phyloP scores from a whole-genome alignment of 257 asterid species.

The Salvia hispanica region DNA sequence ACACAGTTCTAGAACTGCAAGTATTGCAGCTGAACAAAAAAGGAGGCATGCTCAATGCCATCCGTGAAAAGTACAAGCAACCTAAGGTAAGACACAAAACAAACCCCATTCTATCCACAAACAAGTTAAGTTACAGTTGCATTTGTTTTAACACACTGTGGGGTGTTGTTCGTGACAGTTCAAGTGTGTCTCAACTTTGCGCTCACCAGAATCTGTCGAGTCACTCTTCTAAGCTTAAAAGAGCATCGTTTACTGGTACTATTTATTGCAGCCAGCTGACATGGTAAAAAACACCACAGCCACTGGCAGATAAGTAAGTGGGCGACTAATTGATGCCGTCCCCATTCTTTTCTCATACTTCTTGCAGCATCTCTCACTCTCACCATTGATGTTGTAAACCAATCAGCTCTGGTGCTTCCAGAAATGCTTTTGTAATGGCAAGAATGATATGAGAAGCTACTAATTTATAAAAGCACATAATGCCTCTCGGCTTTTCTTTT shows the following conservation, averaged over 20 bases:
- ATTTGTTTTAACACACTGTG: neutral
- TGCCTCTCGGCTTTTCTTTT: neutral
- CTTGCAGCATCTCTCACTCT: slow-evolving; percentile 32
- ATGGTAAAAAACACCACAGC: too few species aligned
- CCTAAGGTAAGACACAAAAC: slow-evolving; percentile 55
- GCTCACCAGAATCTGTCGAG: slow-evolving; percentile 48
- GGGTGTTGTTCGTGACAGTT: slow-evolving; percentile 53
- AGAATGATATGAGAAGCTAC: slow-evolving; percentile 40
- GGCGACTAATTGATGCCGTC: slow-evolving; percentile 28
- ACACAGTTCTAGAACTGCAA: slow-evolving; percentile 61
- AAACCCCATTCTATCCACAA: too few species aligned
- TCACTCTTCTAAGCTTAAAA: slow-evolving; percentile 54
- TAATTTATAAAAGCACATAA: slow-evolving; percentile 40
- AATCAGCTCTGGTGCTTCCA: slow-evolving; percentile 41
- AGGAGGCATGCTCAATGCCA: slow-evolving; percentile 52
- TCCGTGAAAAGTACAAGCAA: slow-evolving; percentile 85
- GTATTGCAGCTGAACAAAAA: slow-evolving; percentile 64
- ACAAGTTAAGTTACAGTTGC: too few species aligned
- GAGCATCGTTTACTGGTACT: slow-evolving; percentile 26
- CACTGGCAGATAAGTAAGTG: slow-evolving; percentile 30
- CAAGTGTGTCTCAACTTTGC: slow-evolving; percentile 71
- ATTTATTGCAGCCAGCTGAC: slow-evolving; percentile 25
- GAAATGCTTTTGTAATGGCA: slow-evolving; percentile 42
- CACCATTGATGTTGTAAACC: slow-evolving; percentile 35
- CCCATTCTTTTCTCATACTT: slow-evolving; percentile 57